These are phyloP conservation scores for Boletus fagicola DNA, from an alignment of 768 basidiomycete species.

Conservation along the genomic window DNA sequence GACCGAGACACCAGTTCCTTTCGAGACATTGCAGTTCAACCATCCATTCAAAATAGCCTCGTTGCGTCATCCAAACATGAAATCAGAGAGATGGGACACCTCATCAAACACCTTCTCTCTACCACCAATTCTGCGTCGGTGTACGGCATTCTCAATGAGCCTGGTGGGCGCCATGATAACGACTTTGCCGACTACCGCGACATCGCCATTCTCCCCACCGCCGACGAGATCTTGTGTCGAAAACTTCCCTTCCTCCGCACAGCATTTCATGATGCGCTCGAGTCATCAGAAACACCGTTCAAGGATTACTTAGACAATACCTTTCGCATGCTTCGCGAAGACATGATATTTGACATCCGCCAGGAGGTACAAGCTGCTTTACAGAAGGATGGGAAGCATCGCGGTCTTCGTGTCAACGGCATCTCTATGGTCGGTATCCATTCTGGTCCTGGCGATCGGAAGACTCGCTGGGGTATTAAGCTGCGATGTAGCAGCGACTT, in stretches of 20 bases:
- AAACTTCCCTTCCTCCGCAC: slow-evolving; percentile 50
- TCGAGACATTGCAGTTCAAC: slow-evolving; percentile 35
- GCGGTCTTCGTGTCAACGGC: slow-evolving; percentile 32
- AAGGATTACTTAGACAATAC: slow-evolving; percentile 58
- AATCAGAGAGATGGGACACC: slow-evolving; percentile 35
- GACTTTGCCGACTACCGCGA: slow-evolving; percentile 56
- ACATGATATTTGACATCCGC: slow-evolving; percentile 56
- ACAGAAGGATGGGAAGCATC: slow-evolving; percentile 36
- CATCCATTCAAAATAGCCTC: slow-evolving; percentile 25
- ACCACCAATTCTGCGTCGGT: slow-evolving; percentile 17
- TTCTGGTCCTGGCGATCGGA: slow-evolving; percentile 21
- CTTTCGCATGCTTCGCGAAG: slow-evolving; percentile 63
- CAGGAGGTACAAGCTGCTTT: slow-evolving; percentile 48
- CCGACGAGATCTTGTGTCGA: slow-evolving; percentile 50
- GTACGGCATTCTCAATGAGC: slow-evolving; percentile 25
- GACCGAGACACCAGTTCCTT: slow-evolving; percentile 35
- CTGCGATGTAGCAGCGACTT: slow-evolving; percentile 37
- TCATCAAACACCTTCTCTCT: slow-evolving; percentile 40
- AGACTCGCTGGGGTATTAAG: slow-evolving; percentile 42
- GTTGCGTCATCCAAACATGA: slow-evolving; percentile 24
- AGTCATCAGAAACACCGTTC: slow-evolving; percentile 31
- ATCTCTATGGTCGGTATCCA: slow-evolving; percentile 39
- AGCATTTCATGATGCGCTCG: slow-evolving; percentile 20
- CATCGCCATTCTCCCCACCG: slow-evolving; percentile 61
- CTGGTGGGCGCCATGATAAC: slow-evolving; percentile 71